phyloP scores from a whole-genome alignment of 768 basidiomycete genomes.

The Xerocomus spinulosus region DNA sequence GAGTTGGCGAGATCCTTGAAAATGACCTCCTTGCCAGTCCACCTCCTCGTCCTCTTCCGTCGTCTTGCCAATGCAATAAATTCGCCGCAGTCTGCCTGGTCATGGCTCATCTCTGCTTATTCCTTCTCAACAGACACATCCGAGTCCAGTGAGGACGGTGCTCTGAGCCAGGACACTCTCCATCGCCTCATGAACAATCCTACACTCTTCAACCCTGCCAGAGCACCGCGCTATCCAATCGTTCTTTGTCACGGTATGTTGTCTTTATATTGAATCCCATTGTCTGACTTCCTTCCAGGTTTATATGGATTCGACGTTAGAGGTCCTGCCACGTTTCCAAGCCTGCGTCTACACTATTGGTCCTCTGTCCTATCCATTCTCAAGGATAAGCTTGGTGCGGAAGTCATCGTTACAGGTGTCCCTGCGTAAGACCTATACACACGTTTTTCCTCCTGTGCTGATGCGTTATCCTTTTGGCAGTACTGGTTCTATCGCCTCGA shows the following conservation, averaged over 20 bases:
- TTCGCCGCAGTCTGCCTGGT: slow-evolving; percentile 6
- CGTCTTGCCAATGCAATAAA: slow-evolving; percentile 59
- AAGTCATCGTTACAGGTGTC: slow-evolving; percentile 94
- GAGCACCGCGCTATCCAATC: slow-evolving; percentile 82
- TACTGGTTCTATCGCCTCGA: slow-evolving; percentile 82
- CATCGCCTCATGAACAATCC: slow-evolving; percentile 75
- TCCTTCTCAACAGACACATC: background rate
- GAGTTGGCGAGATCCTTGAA: background rate
- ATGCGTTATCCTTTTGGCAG: slow-evolving; percentile 36
- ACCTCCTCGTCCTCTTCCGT: slow-evolving; percentile 57
- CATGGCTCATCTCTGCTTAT: slow-evolving; percentile 14
- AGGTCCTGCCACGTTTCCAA: slow-evolving; percentile 77
- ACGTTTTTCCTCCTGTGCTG: background rate
- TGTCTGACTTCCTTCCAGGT: slow-evolving; percentile 41
- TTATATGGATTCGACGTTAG: slow-evolving; percentile 93
- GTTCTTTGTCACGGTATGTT: slow-evolving; percentile 88
- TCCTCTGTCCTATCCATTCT: slow-evolving; percentile 78
- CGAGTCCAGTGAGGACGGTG: slow-evolving; percentile 2
- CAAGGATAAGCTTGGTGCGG: slow-evolving; percentile 76
- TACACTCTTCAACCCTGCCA: slow-evolving; percentile 68
- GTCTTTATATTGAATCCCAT: background rate
- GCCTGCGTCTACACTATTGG: slow-evolving; percentile 92
- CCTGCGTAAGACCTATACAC: slow-evolving; percentile 60
- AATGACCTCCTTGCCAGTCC: slow-evolving; percentile 53
- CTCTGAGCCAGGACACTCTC: slow-evolving; percentile 43